Conservation (phyloP, 2,329 filamentous ascomycete genomes). For the Berkeleyomyces basicola region DNA sequence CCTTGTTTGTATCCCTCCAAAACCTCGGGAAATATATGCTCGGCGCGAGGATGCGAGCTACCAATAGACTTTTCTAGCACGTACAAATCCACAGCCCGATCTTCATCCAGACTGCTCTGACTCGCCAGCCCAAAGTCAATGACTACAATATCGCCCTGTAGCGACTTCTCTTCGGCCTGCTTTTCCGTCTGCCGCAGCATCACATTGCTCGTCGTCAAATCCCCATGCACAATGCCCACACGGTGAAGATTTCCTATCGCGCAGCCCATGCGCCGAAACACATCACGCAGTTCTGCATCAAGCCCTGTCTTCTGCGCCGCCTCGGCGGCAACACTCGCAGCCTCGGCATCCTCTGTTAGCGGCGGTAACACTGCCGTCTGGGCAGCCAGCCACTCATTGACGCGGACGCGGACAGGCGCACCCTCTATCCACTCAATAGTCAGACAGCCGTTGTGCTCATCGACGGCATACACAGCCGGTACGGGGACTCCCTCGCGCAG, state of each 20-base stretch:
- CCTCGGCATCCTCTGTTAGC: conserved; percentile 8
- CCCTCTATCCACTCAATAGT: conserved; percentile 77
- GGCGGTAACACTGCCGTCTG: conserved; percentile 23
- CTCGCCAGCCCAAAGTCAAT: conserved; percentile 90
- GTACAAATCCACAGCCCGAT: conserved; percentile 89
- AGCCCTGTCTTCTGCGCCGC: conserved; percentile 22
- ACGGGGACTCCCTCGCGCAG: conserved; percentile 64
- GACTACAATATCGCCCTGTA: conserved; percentile 63
- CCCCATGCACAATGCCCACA: conserved; percentile 80
- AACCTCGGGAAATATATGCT: conserved; percentile 57
- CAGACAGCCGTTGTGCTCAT: conserved; percentile 51
- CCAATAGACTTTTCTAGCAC: conserved; percentile 89
- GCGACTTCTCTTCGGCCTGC: conserved; percentile 15
- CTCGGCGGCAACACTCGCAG: conserved; percentile 13
- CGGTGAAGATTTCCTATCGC: conserved; percentile 64
- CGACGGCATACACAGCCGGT: conserved; percentile 59
- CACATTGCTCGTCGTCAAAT: conserved; percentile 93
- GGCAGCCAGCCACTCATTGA: conserved; percentile 51
- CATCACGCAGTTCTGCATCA: conserved; percentile 35
- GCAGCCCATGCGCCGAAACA: conserved; percentile 55
- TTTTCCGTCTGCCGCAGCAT: conserved; percentile 45
- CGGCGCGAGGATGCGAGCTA: conserved; percentile 80
- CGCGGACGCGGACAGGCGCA: conserved; percentile 46
- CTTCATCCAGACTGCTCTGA: conserved; percentile 70
- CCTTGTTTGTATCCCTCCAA: conserved; percentile 56